These are phyloP conservation scores for Phaeotremella skinneri DNA, from an alignment of 768 basidiomycete genomes.

Conservation along the genomic window DNA sequence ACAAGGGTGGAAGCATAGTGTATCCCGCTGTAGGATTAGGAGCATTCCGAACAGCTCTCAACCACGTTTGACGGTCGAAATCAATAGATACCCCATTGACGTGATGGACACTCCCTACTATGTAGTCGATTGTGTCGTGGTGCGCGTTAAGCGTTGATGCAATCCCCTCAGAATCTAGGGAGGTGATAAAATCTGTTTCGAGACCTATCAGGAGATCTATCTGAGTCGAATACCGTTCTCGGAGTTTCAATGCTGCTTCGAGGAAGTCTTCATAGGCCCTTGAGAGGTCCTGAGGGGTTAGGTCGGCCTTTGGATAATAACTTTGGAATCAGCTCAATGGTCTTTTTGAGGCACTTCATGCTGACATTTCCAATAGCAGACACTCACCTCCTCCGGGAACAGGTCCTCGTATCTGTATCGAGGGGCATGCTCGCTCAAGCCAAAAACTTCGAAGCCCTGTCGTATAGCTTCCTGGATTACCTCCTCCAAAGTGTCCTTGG, in stretches of 20 bases:
- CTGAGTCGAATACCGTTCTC: slow-evolving; percentile 60
- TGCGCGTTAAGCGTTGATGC: slow-evolving; percentile 58
- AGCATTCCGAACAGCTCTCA: slow-evolving; percentile 46
- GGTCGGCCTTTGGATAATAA: slow-evolving; percentile 56
- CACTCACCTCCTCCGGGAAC: slow-evolving; percentile 89
- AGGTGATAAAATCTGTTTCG: slow-evolving; percentile 86
- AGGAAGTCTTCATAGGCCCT: slow-evolving; percentile 73
- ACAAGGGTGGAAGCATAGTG: slow-evolving; percentile 15
- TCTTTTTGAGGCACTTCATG: slow-evolving; percentile 14
- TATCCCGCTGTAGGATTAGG: slow-evolving; percentile 1
- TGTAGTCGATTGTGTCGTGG: slow-evolving; percentile 66
- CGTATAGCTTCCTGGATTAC: slow-evolving; percentile 76
- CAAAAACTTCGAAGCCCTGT: slow-evolving; percentile 75
- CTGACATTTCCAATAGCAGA: neutral
- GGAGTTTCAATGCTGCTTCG: slow-evolving; percentile 73
- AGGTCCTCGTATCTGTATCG: slow-evolving; percentile 76
- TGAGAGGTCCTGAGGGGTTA: slow-evolving; percentile 59
- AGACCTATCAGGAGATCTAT: slow-evolving; percentile 82
- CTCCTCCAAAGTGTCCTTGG: slow-evolving; percentile 72
- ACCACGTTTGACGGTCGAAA: slow-evolving; percentile 71
- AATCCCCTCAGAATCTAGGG: slow-evolving; percentile 63
- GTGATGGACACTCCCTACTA: slow-evolving; percentile 92
- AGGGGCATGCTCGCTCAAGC: slow-evolving; percentile 89
- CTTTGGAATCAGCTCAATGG: slow-evolving; percentile 11
- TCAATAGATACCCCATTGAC: slow-evolving; percentile 86